Percentiles rank a stretch among this genome's conserved stretches.
phyloP scores from a whole-genome alignment of 139 green algal species.

The Tetratostichococcus sp. region DNA sequence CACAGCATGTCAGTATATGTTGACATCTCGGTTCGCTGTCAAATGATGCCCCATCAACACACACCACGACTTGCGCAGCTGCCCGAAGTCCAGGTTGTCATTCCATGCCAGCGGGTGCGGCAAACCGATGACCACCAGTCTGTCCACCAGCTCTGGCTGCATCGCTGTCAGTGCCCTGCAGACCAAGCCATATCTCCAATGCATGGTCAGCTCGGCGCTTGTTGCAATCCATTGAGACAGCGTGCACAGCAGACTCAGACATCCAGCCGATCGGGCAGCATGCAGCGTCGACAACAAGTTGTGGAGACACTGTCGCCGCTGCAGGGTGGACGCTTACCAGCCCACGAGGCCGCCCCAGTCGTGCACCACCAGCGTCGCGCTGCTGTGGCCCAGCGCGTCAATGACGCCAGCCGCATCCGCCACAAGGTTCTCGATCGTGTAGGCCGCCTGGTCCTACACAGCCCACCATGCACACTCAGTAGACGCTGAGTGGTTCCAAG shows the following conservation, averaged over 20 bases:
- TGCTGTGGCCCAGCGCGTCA: constrained; percentile 26
- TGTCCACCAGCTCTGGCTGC: constrained; percentile 15
- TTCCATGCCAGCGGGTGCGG: constrained; percentile 24
- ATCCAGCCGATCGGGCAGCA: no score
- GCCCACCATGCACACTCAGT: background rate
- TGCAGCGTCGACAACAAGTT: no score
- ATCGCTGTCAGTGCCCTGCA: constrained; percentile 22
- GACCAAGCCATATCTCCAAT: constrained; percentile 13
- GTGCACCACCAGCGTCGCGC: constrained; percentile 40
- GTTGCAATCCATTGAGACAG: background rate
- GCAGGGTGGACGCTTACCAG: background rate
- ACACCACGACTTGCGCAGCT: constrained; percentile 11
- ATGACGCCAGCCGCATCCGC: constrained; percentile 28
- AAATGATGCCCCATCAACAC: no score
- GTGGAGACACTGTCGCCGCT: background rate
- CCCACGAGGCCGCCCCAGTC: constrained; percentile 30
- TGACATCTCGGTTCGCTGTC: no score
- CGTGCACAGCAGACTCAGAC: background rate
- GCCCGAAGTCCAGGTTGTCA: constrained; percentile 16
- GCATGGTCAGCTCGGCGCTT: background rate
- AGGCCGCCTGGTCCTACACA: constrained; percentile 25
- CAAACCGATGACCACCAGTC: constrained; percentile 22
- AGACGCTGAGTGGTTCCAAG: background rate
- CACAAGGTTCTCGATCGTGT: constrained; percentile 25
- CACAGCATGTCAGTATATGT: no score